Evolutionary conservation across 2,329 filamentous ascomycete species (phyloP).

Genomic region (Fusarium sp.): DNA sequence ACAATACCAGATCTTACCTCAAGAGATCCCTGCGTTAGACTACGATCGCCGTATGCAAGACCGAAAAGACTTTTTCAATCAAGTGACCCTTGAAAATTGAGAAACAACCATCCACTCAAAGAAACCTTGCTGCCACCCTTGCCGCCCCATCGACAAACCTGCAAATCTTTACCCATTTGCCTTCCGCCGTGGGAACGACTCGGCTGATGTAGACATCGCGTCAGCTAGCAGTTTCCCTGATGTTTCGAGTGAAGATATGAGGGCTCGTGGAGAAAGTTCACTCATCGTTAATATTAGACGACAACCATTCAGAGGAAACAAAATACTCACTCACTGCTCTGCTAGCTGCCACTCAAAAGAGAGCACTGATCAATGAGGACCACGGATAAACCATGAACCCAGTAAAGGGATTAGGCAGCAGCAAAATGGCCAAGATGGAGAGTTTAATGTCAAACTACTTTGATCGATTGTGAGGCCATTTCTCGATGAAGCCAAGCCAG

Average conservation of each 20-base stretch:
- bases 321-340: background rate
- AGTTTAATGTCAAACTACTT: background rate
- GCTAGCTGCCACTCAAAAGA: background rate
- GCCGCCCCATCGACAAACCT: background rate
- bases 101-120: background rate
- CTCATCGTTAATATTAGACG: background rate
- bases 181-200: background rate
- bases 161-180: conserved; percentile 28
- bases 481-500: background rate
- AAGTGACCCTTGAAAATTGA: background rate
- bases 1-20: background rate
- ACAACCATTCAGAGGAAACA: background rate
- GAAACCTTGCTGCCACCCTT: background rate
- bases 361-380: background rate
- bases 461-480: background rate
- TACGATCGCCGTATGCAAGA: background rate
- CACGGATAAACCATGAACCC: conserved; percentile 3
- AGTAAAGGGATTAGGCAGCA: conserved; percentile 36
- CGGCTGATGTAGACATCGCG: background rate
- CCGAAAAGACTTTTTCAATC: background rate
- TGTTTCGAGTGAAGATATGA: background rate
- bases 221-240: background rate
- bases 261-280: background rate
- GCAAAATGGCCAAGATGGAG: conserved; percentile 14
- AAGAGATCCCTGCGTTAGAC: conserved; percentile 13